Evolutionary conservation across 2,329 filamentous ascomycete species (phyloP), one percentile per base, ranked within the genome.

Genomic region (Colletotrichum orbiculare): DNA sequence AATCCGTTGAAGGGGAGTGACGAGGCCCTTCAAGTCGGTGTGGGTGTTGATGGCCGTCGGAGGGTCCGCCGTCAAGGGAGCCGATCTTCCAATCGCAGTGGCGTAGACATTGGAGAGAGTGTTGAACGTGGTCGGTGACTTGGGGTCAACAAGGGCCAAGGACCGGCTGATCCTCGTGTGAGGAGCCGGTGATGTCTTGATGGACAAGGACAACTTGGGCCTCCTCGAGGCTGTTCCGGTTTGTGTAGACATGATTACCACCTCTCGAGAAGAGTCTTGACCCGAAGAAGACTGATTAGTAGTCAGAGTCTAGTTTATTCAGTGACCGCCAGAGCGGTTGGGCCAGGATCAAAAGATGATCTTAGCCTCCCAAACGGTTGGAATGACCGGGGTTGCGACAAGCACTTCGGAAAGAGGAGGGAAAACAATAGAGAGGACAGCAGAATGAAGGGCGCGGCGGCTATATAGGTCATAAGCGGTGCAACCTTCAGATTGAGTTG

Each of bases 41-140:
- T 79, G 66, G 2, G 79, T 80, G 68, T 82, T 81, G 73, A 85
- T 84, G 56, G 84, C 81, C 2, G 82, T 84, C 52, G 84, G 71
- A 8, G 84, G 81, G 42, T 83, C 80, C 39, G 80, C 73, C 46
- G 80, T 79, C 41, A 78, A 70, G 3, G 85, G 83, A 1, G 85
- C 83, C 35, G 85, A 82, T 66, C 86, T 83, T 74, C 88, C 87
- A 57, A 90, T 88, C 66, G 87, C 85, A 3, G 85, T 86, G 34
- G 85, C 83, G 71, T 90, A 90, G 66, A 87, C 84, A 75, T 90
- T 90, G 58, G 87, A 88, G 43, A 90, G 81, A 2, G 88, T 90
- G 75, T 90, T 90, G 77, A 89, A 89, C 25, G 86, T 80, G 1
- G 88, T 90, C 4, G 87, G 86, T 38, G 87, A 88, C 63, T 81